These are phyloP conservation scores for Polyporus tsugae DNA, from an alignment of 1,284 basidiomycete genomes.

Conservation along the genomic window DNA sequence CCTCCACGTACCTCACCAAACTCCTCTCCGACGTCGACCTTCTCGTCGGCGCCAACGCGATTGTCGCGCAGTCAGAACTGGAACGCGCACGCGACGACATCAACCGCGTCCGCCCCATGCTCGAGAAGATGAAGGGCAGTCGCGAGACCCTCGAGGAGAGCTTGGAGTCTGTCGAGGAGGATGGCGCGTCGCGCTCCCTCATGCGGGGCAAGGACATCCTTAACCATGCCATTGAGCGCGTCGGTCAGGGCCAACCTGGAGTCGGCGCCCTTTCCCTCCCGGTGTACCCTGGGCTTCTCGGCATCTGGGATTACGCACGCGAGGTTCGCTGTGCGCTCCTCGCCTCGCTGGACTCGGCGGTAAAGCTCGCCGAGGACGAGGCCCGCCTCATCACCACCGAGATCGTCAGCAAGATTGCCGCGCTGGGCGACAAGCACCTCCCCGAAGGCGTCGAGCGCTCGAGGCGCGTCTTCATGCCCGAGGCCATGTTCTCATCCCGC, in stretches of 20 bases:
- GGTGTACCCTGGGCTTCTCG: constrained; percentile 86
- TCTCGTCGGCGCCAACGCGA: constrained; percentile 87
- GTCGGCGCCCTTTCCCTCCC: constrained; percentile 71
- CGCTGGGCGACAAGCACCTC: constrained; percentile 82
- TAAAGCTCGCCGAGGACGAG: constrained; percentile 86
- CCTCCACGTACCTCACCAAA: constrained; percentile 92
- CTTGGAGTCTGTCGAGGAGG: constrained; percentile 86
- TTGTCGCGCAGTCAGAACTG: constrained; percentile 86
- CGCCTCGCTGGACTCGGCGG: constrained; percentile 83
- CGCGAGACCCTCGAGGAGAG: constrained; percentile 81
- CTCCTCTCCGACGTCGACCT: constrained; percentile 90
- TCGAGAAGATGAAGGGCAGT: constrained; percentile 86
- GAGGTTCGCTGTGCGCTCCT: constrained; percentile 87
- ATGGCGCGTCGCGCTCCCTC: constrained; percentile 63
- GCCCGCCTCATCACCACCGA: constrained; percentile 76
- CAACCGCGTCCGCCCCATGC: constrained; percentile 77
- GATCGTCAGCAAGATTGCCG: constrained; percentile 76
- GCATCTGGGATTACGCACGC: constrained; percentile 89
- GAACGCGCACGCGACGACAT: constrained; percentile 80
- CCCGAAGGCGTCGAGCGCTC: constrained; percentile 85
- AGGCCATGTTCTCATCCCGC: constrained; percentile 90
- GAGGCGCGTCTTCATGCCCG: constrained; percentile 89
- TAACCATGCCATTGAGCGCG: constrained; percentile 76
- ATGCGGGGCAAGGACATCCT: constrained; percentile 71
- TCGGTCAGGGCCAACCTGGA: constrained; percentile 80